phyloP scores from a whole-genome alignment of 2,329 filamentous ascomycete species.

The Fusarium sp. region DNA sequence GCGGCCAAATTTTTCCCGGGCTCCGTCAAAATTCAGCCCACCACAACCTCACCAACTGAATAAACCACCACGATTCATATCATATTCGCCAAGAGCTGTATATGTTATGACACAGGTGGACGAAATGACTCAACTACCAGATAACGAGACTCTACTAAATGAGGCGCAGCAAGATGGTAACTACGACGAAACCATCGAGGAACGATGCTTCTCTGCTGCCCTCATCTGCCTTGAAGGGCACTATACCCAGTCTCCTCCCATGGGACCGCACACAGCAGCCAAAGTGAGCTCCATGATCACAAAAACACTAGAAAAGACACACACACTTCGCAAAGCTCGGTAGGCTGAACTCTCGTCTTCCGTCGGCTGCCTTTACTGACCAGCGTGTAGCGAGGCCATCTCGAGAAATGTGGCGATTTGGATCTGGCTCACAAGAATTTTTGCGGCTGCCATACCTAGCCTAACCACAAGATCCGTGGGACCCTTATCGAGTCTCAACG shows the following conservation, averaged over 20 bases:
- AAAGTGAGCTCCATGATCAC: conserved; percentile 69
- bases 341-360: conserved; percentile 48
- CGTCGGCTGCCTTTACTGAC: conserved; percentile 26
- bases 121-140: conserved; percentile 46
- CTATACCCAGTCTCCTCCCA: conserved; percentile 67
- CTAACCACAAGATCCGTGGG: conserved; percentile 71
- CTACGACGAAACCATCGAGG: conserved; percentile 67
- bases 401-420: conserved; percentile 74
- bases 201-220: conserved; percentile 70
- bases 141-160: conserved; percentile 36
- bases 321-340: conserved; percentile 71
- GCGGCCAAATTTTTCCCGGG: conserved; percentile 46
- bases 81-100: conserved; percentile 4
- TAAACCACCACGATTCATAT: conserved; percentile 23
- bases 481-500: conserved; percentile 64
- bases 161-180: conserved; percentile 38
- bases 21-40: conserved; percentile 42
- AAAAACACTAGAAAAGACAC: conserved; percentile 73
- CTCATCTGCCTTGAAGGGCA: conserved; percentile 73
- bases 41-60: conserved; percentile 32
- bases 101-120: conserved; percentile 35
- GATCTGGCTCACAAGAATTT: conserved; percentile 73
- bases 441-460: conserved; percentile 70
- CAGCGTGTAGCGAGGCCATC: conserved; percentile 64
- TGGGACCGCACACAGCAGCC: conserved; percentile 67